Conservation (phyloP, 345 rosid species). For the Microthlaspi erraticum region DNA sequence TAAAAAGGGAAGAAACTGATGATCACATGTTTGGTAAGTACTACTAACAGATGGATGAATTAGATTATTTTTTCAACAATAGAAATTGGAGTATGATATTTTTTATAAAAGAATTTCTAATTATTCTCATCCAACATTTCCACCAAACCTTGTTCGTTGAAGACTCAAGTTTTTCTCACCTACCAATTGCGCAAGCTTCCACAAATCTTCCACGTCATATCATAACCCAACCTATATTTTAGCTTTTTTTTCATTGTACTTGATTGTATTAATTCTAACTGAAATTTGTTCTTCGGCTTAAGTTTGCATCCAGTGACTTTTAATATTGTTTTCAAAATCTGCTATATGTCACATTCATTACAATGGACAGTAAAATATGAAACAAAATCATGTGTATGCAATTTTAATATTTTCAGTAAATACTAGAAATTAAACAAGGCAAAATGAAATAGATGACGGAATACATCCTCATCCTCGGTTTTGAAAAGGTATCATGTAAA, state of each 20-base stretch:
- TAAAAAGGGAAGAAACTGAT: not conserved
- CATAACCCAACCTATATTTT: constrained; percentile 4
- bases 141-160: constrained; percentile 39
- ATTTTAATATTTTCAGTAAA: not conserved
- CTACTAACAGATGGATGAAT: not conserved
- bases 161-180: constrained; percentile 34
- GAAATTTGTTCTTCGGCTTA: not conserved
- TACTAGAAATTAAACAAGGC: too few species aligned
- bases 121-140: constrained; percentile 23
- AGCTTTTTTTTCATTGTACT: not conserved
- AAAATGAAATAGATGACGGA: not conserved
- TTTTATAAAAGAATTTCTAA: not conserved
- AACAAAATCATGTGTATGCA: not conserved
- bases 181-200: constrained; percentile 40
- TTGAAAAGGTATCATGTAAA: not conserved
- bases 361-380: not conserved
- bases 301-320: not conserved
- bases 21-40: constrained; percentile 14
- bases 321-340: not conserved
- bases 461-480: not conserved
- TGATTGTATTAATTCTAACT: not conserved
- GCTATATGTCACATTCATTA: not conserved
- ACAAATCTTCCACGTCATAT: constrained; percentile 24
- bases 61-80: not conserved
- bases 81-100: not conserved